Evolutionary conservation across 371 early-diverging fungal species (phyloP).

Genomic region (Rhizopus sp.): DNA sequence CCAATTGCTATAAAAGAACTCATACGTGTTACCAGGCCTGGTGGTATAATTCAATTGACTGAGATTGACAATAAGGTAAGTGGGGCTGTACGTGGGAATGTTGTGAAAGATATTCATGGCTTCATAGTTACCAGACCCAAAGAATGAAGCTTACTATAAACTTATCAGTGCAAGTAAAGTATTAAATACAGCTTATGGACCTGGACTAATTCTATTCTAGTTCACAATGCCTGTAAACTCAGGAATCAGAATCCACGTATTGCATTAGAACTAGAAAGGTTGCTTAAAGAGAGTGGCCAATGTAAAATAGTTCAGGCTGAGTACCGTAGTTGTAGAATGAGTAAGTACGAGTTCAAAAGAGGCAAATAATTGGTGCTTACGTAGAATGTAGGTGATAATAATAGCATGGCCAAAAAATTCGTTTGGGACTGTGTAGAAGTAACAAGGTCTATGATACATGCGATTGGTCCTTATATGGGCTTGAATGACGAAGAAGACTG

Average conservation of each 20-base stretch:
- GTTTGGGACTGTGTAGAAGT: conserved; percentile 25
- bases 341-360: conserved; percentile 16
- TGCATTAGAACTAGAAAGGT: conserved; percentile 13
- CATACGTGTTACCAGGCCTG: no score
- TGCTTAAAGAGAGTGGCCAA: conserved; percentile 11
- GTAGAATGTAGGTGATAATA: conserved; percentile 10
- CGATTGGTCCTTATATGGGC: conserved; percentile 18
- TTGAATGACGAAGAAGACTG: conserved; percentile 4
- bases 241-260: conserved; percentile 28
- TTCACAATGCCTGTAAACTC: conserved; percentile 15
- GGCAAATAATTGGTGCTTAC: background rate
- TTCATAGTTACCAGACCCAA: no score
- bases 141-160: no score
- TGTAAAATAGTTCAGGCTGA: conserved; percentile 16
- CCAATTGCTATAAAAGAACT: conserved; percentile 31
- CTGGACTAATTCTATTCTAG: no score
- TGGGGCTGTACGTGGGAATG: no score
- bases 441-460: conserved; percentile 18
- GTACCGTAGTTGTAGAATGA: conserved; percentile 20
- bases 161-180: no score
- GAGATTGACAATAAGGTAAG: no score
- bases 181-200: no score
- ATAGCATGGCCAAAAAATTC: conserved; percentile 19
- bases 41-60: no score
- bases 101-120: no score